Base-by-base conservation (phyloP, 2,329 filamentous ascomycete species). In the Aspergillus piperis region DNA sequence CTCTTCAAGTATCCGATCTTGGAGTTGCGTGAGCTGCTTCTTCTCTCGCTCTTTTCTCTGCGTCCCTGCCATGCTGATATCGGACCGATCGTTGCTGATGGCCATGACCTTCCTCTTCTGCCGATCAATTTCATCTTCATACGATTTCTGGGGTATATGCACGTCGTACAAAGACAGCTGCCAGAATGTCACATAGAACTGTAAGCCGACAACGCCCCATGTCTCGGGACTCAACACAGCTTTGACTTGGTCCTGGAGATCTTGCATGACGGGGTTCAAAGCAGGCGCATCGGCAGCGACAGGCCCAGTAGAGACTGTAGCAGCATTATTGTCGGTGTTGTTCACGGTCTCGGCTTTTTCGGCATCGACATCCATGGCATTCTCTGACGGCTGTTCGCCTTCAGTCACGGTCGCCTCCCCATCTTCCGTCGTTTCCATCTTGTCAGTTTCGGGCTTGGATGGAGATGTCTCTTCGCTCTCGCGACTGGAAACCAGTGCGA, bases 101-200 rank as follows among this genome's bases (percentile, higher is more conserved):
- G 87, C 83, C 36, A 86, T 82, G 51, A 89, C 84, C 70, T 89
- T 87, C 58, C 85, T 86, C 66, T 88, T 85, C 21, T 92, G 81
- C 8, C 87, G 84, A 19, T 86, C 85, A 38, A 88, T 87, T 71
- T 96, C 92, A 15, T 87, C 84, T 51, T 90, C 84, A 72, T 99
- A 99, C 62, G 89, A 90, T 36, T 87, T 84, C 62, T 86, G 86
- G 1, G 91, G 90, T 64, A 93, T 87, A 59, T 86, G 85, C 59
- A 97, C 81, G 72, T 99, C 94, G 49, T 90, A 88, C 3, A 96
- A 84, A 27, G 92, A 88, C 11, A 97, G 82, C 54, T 93, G 89
- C 95, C 95, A 99, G 77, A 99, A 99, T 0, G 90, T 90, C 47
- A 90, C 86, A 70, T 92, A 97, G 73, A 97, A 94, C 30, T 90